phyloP scores from a whole-genome alignment of 2,329 filamentous ascomycete species.

The Hortaea sp. region DNA sequence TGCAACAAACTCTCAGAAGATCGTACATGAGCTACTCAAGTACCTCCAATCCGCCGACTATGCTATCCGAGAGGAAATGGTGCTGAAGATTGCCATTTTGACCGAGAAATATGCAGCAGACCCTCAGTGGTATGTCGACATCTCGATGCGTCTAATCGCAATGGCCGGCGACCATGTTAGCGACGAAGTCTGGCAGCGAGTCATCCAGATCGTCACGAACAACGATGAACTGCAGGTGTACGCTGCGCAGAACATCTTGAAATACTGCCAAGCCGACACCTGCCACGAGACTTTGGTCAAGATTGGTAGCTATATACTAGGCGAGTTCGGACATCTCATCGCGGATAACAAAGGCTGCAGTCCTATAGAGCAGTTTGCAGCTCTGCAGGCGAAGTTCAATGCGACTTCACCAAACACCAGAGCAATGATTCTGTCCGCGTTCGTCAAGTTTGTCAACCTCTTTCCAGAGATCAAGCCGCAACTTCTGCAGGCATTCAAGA shows the following conservation, averaged over 20 bases:
- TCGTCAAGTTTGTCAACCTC: constrained; percentile 95
- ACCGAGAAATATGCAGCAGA: constrained; percentile 98
- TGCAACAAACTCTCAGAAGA: constrained; percentile 80
- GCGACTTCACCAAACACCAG: constrained; percentile 81
- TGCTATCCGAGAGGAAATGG: constrained; percentile 97
- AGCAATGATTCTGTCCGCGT: constrained; percentile 89
- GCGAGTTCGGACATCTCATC: constrained; percentile 93
- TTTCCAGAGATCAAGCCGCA: constrained; percentile 98
- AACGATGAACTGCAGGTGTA: constrained; percentile 98
- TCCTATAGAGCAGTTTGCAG: constrained; percentile 94
- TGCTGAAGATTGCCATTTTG: constrained; percentile 93
- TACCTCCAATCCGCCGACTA: constrained; percentile 96
- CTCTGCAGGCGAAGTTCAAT: constrained; percentile 79
- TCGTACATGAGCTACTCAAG: constrained; percentile 85
- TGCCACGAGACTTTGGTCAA: constrained; percentile 97
- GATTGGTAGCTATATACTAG: constrained; percentile 91
- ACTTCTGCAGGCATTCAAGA: constrained; percentile 76
- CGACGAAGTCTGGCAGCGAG: constrained; percentile 97
- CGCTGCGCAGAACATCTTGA: constrained; percentile 82
- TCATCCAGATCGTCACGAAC: constrained; percentile 98
- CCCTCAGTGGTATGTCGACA: constrained; percentile 98
- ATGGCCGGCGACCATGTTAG: constrained; percentile 98
- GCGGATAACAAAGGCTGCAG: constrained; percentile 87
- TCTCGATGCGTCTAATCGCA: constrained; percentile 83
- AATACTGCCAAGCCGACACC: constrained; percentile 84